Evolutionary conservation across 495 filamentous ascomycete species (phyloP).

Genomic region (Talaromyces adpressus): DNA sequence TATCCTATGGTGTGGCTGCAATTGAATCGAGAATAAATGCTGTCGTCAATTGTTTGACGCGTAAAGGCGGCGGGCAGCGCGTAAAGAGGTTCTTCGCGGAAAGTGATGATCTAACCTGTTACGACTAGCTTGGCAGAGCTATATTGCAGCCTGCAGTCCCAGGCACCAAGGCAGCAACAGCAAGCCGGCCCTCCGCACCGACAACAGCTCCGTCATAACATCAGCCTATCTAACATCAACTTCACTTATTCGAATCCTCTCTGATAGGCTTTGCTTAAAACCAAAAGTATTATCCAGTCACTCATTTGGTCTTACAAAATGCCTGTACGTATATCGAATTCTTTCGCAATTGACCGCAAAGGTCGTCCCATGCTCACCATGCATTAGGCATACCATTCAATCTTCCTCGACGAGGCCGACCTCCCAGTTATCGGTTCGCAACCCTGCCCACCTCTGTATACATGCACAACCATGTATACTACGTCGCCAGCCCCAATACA

Average conservation of each 20-base stretch:
- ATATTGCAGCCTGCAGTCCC: constrained; percentile 14
- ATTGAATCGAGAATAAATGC: background rate
- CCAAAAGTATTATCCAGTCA: background rate
- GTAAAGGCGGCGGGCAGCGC: constrained; percentile 18
- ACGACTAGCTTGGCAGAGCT: background rate
- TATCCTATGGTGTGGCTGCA: background rate
- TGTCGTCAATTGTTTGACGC: constrained; percentile 7
- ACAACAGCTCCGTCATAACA: constrained; percentile 21
- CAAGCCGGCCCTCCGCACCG: background rate
- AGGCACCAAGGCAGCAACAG: background rate
- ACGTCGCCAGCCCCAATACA: background rate
- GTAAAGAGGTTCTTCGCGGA: constrained; percentile 41
- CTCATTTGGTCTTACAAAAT: constrained; percentile 27
- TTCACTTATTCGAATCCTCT: background rate
- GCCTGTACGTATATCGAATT: constrained; percentile 36
- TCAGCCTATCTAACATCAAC: background rate
- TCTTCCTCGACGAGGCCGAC: constrained; percentile 78
- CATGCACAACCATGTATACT: background rate
- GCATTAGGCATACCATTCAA: constrained; percentile 79
- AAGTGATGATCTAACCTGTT: constrained; percentile 23
- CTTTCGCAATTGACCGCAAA: constrained; percentile 1
- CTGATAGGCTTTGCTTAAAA: background rate
- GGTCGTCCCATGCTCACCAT: background rate
- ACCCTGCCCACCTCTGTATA: constrained; percentile 8
- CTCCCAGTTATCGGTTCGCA: constrained; percentile 56